phyloP scores from a whole-genome alignment of 164 flowering plant genomes.

The Macadamia integrifolia region DNA sequence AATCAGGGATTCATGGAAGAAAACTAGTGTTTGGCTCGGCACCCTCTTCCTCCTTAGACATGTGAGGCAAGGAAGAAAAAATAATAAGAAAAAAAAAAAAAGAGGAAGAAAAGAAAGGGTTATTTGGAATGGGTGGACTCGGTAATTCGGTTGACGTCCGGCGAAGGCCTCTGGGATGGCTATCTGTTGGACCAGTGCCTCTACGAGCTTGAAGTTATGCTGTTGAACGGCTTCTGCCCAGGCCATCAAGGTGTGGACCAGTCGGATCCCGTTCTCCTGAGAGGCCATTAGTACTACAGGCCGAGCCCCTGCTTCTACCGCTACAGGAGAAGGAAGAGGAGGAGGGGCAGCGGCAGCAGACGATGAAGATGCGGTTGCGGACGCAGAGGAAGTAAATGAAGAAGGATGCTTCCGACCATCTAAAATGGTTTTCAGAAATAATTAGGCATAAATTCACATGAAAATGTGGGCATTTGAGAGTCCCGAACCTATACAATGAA shows the following conservation, averaged over 20 bases:
- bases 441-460: no score
- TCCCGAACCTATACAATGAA: no score
- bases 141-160: no score
- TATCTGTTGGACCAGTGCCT: slow-evolving; percentile 61
- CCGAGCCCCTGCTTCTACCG: slow-evolving; percentile 1
- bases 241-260: slow-evolving; percentile 77
- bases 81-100: no score
- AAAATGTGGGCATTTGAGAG: no score
- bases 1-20: slow-evolving; percentile 86
- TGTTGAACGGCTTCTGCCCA: slow-evolving; percentile 81
- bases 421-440: no score
- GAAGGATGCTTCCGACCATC: slow-evolving; percentile 23
- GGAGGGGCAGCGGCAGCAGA: neutral
- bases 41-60: slow-evolving; percentile 17
- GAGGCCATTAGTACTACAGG: slow-evolving; percentile 60
- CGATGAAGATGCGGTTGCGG: slow-evolving; percentile 14
- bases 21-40: slow-evolving; percentile 79
- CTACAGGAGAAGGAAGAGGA: slow-evolving; percentile 8
- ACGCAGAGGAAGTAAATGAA: neutral
- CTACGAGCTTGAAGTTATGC: slow-evolving; percentile 46
- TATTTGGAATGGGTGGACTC: no score
- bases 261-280: slow-evolving; percentile 60
- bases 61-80: no score
- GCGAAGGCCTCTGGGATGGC: neutral
- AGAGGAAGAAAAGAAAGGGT: no score